phyloP scores from a whole-genome alignment of 768 basidiomycete species.

The Termitomyces eurrhizus region DNA sequence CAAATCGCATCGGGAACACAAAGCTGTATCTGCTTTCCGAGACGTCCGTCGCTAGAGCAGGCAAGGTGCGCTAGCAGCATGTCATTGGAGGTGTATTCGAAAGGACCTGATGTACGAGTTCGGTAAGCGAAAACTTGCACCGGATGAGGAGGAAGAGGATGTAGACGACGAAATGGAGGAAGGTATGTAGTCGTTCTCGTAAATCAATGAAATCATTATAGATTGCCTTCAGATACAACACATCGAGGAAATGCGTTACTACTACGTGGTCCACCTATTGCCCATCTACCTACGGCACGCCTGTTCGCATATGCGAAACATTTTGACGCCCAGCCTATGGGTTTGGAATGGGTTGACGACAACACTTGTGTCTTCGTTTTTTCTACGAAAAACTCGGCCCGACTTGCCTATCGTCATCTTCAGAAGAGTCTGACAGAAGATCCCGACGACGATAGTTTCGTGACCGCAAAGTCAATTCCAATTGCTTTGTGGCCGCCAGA shows the following conservation, averaged over 20 bases:
- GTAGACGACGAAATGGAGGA: slow-evolving; percentile 30
- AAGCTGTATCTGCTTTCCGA: slow-evolving; percentile 81
- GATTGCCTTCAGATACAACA: slow-evolving; percentile 33
- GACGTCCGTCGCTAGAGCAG: slow-evolving; percentile 49
- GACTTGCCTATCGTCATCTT: slow-evolving; percentile 44
- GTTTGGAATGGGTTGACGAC: slow-evolving; percentile 85
- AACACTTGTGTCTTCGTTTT: slow-evolving; percentile 80
- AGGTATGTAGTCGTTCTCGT: slow-evolving; percentile 19
- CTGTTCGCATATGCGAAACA: slow-evolving; percentile 82
- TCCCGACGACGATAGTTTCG: slow-evolving; percentile 51
- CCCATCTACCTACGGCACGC: slow-evolving; percentile 68
- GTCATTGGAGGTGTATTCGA: slow-evolving; percentile 30
- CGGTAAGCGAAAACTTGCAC: slow-evolving; percentile 43
- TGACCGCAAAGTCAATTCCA: slow-evolving; percentile 68
- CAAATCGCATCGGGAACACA: slow-evolving; percentile 63
- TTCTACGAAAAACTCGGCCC: slow-evolving; percentile 48
- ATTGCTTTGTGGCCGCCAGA: slow-evolving; percentile 76
- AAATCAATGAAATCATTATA: neutral
- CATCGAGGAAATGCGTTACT: slow-evolving; percentile 67
- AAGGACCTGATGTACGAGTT: slow-evolving; percentile 44
- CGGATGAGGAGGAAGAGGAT: slow-evolving; percentile 29
- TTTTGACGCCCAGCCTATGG: slow-evolving; percentile 70
- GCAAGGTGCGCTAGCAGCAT: slow-evolving; percentile 68
- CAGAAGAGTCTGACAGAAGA: slow-evolving; percentile 50
- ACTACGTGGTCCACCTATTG: slow-evolving; percentile 68